Percentiles rank a stretch among this genome's conserved stretches.
Conservation (phyloP, 2,329 filamentous ascomycete species). For the Metarhizium sp. region DNA sequence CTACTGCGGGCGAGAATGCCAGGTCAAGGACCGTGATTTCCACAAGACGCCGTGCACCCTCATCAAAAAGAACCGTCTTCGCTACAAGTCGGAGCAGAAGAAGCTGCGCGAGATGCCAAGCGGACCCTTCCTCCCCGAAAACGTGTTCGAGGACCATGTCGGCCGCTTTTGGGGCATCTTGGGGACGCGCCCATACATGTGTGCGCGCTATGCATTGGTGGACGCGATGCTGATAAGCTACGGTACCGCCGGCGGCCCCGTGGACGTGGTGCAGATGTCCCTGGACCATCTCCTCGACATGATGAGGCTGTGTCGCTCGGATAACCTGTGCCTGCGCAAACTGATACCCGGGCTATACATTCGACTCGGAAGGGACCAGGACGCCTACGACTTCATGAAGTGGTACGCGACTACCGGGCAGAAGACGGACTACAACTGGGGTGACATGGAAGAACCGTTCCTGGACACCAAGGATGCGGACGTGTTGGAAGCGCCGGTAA, state of each 20-base stretch:
- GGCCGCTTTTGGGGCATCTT: slow-evolving; percentile 29
- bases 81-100: neutral
- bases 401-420: slow-evolving; percentile 17
- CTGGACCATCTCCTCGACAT: slow-evolving; percentile 32
- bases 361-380: slow-evolving; percentile 37
- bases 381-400: slow-evolving; percentile 34
- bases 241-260: slow-evolving; percentile 18
- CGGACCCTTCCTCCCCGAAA: neutral
- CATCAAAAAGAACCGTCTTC: neutral
- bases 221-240: slow-evolving; percentile 18
- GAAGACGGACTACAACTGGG: slow-evolving; percentile 11
- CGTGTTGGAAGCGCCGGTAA: slow-evolving; percentile 25
- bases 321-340: slow-evolving; percentile 33
- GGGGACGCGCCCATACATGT: slow-evolving; percentile 34
- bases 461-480: slow-evolving; percentile 29
- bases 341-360: slow-evolving; percentile 31
- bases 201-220: slow-evolving; percentile 18
- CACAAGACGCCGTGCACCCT: neutral
- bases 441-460: slow-evolving; percentile 9
- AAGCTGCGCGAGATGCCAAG: neutral
- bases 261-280: slow-evolving; percentile 17
- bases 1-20: neutral
- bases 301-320: slow-evolving; percentile 31
- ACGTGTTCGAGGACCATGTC: neutral
- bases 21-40: neutral